Base-by-base conservation (phyloP, 2,329 filamentous ascomycete species). In the Plenodomus lindquistii region DNA sequence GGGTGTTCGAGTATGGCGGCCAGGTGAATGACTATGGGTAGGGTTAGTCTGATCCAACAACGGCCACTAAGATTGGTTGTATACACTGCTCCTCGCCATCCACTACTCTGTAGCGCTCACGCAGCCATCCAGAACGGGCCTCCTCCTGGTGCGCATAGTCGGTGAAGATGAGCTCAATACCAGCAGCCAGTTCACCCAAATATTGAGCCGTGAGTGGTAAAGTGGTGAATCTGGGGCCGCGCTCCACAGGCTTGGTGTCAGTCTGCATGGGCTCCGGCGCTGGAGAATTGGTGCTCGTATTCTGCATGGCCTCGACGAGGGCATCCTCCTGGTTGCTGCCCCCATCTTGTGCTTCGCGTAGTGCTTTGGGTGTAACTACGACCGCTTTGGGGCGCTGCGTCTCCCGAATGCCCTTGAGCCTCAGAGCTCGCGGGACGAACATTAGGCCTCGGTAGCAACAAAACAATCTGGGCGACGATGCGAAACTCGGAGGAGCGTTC, bases 71-170 rank as follows among this genome's bases (percentile, higher is more conserved):
- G 1, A 19, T 13, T n/a, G 16, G 15, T 19, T 9, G 48, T 48
- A 1, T 54, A 67, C 67, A 72, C 9, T 60, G 57, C 4, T 60
- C 53, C 41, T 62, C 57, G 7, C 50, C 60, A 21, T 67, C 59
- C 2, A 68, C 47, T 3, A 27, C 50, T 24, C 66, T 57, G 41
- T 67, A 62, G 15, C 44, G 62, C 16, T 60, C 44, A 18, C 56
- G 50, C 6, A 72, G 55, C 69, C 68, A 71, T 35, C 36, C 48
- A 3, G 54, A 44, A 16, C 62, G 53, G 35, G 48, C 37, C 15
- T 60, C 44, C 29, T 71, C 60, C 22, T 71, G 65, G 39, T 62
- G 63, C n/a, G 69, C 69, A 43, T 71, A 71, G 42, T 71, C 67
- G 44, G 65, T 66, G 43, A 72, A 70, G 40, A 71, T 59, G 35